Evolutionary conservation across 1,284 basidiomycete genomes (phyloP).

Genomic region (Rugosomyces carneus): DNA sequence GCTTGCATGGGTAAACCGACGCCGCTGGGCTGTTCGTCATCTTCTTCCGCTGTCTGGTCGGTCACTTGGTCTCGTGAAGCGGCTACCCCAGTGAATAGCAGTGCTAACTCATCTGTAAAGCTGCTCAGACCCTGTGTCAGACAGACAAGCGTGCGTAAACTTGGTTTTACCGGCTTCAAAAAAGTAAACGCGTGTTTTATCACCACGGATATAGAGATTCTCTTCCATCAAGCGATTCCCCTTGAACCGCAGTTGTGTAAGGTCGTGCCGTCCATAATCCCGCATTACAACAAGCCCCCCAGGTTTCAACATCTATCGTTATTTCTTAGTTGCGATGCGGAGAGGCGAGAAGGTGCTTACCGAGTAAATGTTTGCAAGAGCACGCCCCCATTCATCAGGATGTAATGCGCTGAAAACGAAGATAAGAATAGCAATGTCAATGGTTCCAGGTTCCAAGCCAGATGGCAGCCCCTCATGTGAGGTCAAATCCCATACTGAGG

Average conservation of each 20-base stretch:
- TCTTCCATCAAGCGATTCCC: conserved; percentile 83
- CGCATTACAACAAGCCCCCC: conserved; percentile 82
- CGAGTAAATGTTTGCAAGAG: conserved; percentile 78
- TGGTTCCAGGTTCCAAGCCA: conserved; percentile 55
- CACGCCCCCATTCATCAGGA: conserved; percentile 86
- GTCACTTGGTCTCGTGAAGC: conserved; percentile 31
- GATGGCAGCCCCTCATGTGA: conserved; percentile 57
- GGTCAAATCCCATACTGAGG: conserved; percentile 90
- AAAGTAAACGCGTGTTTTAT: conserved; percentile 96
- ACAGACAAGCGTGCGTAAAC: background rate
- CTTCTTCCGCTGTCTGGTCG: conserved; percentile 29
- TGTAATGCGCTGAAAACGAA: conserved; percentile 95
- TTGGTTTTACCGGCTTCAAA: conserved; percentile 66
- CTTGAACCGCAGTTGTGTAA: conserved; percentile 92
- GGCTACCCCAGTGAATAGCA: conserved; percentile 66
- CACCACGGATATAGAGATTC: conserved; percentile 92
- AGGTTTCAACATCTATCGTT: conserved; percentile 77
- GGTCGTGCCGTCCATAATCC: conserved; percentile 94
- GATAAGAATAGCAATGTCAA: conserved; percentile 90
- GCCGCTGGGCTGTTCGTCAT: conserved; percentile 13
- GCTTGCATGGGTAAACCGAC: conserved; percentile 1
- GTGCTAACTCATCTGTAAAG: conserved; percentile 68
- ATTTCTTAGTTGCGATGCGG: background rate
- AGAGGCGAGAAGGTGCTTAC: conserved; percentile 33
- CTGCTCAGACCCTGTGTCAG: background rate